Percentiles rank a stretch among this genome's conserved stretches.
phyloP scores from a whole-genome alignment of 202 grass and related monocot species.

The Eragrostis tef region DNA sequence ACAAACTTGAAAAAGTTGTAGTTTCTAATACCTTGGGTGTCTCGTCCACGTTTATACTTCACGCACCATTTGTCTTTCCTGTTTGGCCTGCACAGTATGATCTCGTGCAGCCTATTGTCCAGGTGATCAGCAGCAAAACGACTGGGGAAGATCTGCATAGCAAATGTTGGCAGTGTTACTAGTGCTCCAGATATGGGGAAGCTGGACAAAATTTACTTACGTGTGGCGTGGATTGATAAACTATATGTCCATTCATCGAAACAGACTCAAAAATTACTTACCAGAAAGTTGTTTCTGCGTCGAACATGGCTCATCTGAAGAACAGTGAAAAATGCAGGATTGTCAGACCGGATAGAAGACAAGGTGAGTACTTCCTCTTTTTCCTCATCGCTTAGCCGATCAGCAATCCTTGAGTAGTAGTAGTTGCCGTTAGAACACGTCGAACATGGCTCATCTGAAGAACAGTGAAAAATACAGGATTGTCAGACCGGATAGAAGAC shows the following conservation, averaged over 20 bases:
- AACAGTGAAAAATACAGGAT: constrained; percentile 44
- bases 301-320: background rate
- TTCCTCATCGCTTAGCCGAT: background rate
- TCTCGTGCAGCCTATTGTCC: background rate
- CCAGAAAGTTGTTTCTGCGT: constrained; percentile 14
- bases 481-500: background rate
- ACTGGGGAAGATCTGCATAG: background rate
- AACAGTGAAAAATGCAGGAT: constrained; percentile 42
- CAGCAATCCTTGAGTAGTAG: constrained; percentile 33
- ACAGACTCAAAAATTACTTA: background rate
- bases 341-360: background rate
- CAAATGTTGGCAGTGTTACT: too few relatives aligned
- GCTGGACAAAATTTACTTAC: too few relatives aligned
- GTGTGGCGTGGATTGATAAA: too few relatives aligned
- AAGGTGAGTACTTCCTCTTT: constrained; percentile 15
- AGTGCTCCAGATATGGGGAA: too few relatives aligned
- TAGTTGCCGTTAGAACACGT: background rate
- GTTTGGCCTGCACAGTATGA: constrained; percentile 45
- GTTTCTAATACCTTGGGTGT: background rate
- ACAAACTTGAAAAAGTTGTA: constrained; percentile 27
- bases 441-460: background rate
- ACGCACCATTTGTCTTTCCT: constrained; percentile 18
- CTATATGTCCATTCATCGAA: too few relatives aligned
- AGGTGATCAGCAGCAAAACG: constrained; percentile 32
- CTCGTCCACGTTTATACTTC: background rate